phyloP scores from a whole-genome alignment of 441 rosid species.

The Populus hybrid region DNA sequence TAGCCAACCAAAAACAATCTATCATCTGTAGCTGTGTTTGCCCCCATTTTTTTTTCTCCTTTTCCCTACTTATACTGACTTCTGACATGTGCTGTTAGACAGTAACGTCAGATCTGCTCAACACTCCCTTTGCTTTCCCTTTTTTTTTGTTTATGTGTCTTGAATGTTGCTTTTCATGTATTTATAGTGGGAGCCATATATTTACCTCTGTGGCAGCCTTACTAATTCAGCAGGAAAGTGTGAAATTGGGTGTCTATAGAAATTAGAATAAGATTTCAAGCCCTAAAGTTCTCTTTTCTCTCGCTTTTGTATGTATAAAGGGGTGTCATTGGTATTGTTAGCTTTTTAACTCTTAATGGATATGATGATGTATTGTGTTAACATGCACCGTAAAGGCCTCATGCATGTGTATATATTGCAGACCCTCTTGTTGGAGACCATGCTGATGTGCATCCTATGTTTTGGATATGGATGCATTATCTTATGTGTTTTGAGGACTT shows the following conservation, averaged over 20 bases:
- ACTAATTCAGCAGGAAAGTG: background rate
- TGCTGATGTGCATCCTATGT: slow-evolving; percentile 39
- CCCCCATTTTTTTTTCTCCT: background rate
- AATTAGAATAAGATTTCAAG: background rate
- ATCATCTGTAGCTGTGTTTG: background rate
- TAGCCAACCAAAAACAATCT: background rate
- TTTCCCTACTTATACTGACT: background rate
- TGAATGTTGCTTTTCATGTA: background rate
- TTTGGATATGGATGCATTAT: slow-evolving; percentile 42
- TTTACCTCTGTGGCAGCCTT: background rate
- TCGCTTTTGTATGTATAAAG: background rate
- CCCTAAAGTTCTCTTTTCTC: background rate
- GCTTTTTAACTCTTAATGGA: slow-evolving; percentile 42
- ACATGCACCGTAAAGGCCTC: slow-evolving; percentile 85
- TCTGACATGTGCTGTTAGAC: background rate
- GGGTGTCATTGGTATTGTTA: slow-evolving; percentile 24
- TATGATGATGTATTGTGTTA: slow-evolving; percentile 62
- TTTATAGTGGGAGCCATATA: background rate
- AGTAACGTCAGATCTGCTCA: too few relatives aligned
- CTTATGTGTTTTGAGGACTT: slow-evolving; percentile 46
- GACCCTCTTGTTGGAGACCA: slow-evolving; percentile 60
- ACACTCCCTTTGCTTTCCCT: too few relatives aligned
- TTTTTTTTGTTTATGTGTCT: background rate
- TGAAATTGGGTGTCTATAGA: background rate
- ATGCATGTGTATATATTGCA: slow-evolving; percentile 62